Evolutionary conservation across 768 basidiomycete species (phyloP), one percentile per base, ranked within the genome.

Genomic region (Termitomyces sp.): DNA sequence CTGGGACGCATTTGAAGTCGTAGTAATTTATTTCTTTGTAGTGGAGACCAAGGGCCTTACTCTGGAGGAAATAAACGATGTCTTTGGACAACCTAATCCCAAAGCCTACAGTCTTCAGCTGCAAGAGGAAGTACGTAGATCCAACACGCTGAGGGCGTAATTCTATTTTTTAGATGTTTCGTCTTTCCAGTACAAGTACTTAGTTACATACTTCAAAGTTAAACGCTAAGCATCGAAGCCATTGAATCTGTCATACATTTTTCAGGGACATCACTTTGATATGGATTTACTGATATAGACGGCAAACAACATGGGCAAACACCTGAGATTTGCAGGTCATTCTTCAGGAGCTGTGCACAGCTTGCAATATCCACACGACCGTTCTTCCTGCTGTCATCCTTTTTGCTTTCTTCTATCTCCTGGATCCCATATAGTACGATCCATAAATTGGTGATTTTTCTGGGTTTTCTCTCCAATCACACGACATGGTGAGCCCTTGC

Each of bases 41-140:
- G 82, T 83, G 16, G 83, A 84, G 67, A 84, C 84, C 20, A 84
- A 79, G 65, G 76, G 76, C 12, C 71, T 84, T 42, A 80, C 79
- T 0, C 70, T 84, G 49, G 82, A 84, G 61, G 80, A 83, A 63
- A 82, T 83, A 60, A 77, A 80, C 52, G 77, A 78, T 54, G 73
- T 83, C 40, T 79, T 79, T 48, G 76, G 76, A 63, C 73, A 76
- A 59, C 73, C 65, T 67, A 79, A 69, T 74, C 85, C 68, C 63
- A 79, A 71, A 73, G 69, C 67, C 32, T 79, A 78, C 64, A 77
- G 75, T 61, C 57, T 63, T 24, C 44, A 66, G 32, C 52, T 72
- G 33, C 59, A 63, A 45, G 39, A 44, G 22, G 57, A 65, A 33
- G 55, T 60, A 24, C 58, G 50, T 35, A 54, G 38, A 24, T 44